Evolutionary conservation across 129 eudicot genomes (phyloP).

Genomic region (Tagetes erecta): DNA sequence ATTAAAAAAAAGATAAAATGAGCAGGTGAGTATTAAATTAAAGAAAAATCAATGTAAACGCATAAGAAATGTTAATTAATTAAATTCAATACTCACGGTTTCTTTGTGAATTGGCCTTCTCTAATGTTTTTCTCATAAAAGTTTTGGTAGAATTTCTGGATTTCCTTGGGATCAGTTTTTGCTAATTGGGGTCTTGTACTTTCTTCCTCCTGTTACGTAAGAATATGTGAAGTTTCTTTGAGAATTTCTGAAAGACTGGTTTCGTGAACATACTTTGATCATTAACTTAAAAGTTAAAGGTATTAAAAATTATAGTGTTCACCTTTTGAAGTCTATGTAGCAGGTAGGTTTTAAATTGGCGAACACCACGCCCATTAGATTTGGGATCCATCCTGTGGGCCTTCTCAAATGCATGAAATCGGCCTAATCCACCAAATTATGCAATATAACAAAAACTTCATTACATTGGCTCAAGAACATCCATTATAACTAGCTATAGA

Average conservation of each 20-base stretch:
- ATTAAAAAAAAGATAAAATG: constrained; percentile 27
- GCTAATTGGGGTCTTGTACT: constrained; percentile 53
- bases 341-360: constrained; percentile 93
- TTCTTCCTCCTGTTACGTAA: constrained; percentile 73
- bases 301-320: neutral
- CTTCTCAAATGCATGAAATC: constrained; percentile 96
- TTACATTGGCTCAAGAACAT: constrained; percentile 1
- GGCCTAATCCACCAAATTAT: constrained; percentile 56
- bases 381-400: constrained; percentile 92
- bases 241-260: constrained; percentile 11
- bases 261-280: constrained; percentile 9
- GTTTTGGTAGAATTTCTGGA: constrained; percentile 78
- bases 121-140: constrained; percentile 72
- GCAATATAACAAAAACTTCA: constrained; percentile 7
- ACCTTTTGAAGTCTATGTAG: constrained; percentile 86
- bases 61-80: constrained; percentile 19
- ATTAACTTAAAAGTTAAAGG: constrained; percentile 12
- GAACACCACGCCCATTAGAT: constrained; percentile 91
- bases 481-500: neutral
- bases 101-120: constrained; percentile 88
- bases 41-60: constrained; percentile 6
- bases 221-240: constrained; percentile 9
- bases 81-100: constrained; percentile 67
- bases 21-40: constrained; percentile 11
- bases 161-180: constrained; percentile 74